Percentiles rank a stretch among this genome's conserved stretches.
Evolutionary conservation across 345 rosid species (phyloP).

Genomic region (Brassica nigra): DNA sequence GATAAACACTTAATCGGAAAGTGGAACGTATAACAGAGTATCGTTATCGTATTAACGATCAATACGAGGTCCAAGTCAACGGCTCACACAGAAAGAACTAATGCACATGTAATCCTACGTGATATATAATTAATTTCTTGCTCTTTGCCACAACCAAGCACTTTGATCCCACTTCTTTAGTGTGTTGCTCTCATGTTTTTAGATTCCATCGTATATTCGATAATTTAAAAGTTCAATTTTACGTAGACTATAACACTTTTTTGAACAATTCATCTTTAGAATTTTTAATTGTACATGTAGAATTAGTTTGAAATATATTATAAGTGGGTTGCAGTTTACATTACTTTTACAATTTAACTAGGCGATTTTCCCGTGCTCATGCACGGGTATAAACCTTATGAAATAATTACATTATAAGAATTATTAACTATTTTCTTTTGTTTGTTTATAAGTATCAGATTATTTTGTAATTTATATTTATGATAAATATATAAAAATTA

Average conservation of each 20-base stretch:
- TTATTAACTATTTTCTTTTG: no score
- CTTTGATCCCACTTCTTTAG: constrained; percentile 25
- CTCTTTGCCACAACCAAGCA: background rate
- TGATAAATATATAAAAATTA: no score
- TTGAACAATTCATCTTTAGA: constrained; percentile 2
- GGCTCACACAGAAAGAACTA: background rate
- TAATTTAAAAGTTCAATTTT: background rate
- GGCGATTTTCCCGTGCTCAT: no score
- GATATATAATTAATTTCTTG: background rate
- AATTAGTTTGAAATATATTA: no score
- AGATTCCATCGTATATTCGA: constrained; percentile 23
- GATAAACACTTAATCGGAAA: no score
- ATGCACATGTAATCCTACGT: background rate
- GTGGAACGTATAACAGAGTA: background rate
- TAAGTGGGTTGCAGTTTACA: no score
- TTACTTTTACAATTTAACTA: no score
- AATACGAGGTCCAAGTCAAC: constrained; percentile 19
- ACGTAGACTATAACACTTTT: background rate
- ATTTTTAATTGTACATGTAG: no score
- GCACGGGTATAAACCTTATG: no score
- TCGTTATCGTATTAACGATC: background rate
- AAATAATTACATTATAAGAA: no score
- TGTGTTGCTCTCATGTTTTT: constrained; percentile 31
- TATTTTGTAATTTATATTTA: no score
- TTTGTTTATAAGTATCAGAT: no score